Percentiles rank a stretch among this genome's conserved stretches.
These are phyloP conservation scores for Chlorella sp. DNA, from an alignment of 139 green algal genomes.

Conservation along the genomic window DNA sequence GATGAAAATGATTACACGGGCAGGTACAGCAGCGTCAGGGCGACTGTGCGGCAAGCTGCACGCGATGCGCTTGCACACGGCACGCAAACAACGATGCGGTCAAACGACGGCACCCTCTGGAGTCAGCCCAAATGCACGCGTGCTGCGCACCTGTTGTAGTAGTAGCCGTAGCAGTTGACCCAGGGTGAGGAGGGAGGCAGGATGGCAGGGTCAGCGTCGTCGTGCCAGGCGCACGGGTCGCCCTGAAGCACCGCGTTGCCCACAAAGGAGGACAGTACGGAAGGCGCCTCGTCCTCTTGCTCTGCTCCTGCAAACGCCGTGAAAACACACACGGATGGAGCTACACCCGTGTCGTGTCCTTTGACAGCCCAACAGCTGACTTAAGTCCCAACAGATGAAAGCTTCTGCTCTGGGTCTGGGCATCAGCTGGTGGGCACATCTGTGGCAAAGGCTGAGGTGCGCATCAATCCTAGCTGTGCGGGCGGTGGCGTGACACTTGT, in stretches of 20 bases:
- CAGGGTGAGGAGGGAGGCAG: constrained; percentile 48
- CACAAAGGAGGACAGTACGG: constrained; percentile 20
- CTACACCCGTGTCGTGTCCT: background rate
- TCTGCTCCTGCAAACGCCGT: background rate
- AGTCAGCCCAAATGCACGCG: background rate
- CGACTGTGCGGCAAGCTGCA: background rate
- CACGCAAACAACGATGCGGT: too few relatives aligned
- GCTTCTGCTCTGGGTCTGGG: too few relatives aligned
- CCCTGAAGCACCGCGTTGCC: constrained; percentile 63
- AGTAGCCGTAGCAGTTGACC: constrained; percentile 54
- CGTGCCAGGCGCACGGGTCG: constrained; percentile 65
- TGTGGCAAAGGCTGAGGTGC: too few relatives aligned
- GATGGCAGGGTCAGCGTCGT: constrained; percentile 68
- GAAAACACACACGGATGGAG: too few relatives aligned
- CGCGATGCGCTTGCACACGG: background rate
- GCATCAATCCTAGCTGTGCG: too few relatives aligned
- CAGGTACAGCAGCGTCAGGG: too few relatives aligned
- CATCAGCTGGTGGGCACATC: too few relatives aligned
- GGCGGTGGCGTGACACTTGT: too few relatives aligned
- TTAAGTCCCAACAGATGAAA: too few relatives aligned
- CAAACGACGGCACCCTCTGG: too few relatives aligned
- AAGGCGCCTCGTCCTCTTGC: constrained; percentile 2
- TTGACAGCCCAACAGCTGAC: background rate
- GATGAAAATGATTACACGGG: background rate
- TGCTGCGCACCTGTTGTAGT: constrained; percentile 50